These are phyloP conservation scores for Gynandropsis gynandra DNA, from an alignment of 345 rosid species.

Conservation along the genomic window DNA sequence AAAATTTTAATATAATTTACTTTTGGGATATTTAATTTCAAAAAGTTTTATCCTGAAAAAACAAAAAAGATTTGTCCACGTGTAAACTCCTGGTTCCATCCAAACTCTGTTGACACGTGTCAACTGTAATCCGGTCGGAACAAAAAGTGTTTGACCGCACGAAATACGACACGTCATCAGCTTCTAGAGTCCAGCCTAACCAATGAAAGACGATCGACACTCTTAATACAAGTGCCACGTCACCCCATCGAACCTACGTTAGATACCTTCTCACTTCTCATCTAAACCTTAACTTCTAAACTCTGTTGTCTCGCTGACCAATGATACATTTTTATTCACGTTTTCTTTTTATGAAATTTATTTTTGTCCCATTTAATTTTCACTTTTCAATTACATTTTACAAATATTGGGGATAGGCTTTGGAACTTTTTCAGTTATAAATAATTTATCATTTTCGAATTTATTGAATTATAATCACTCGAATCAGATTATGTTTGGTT, in stretches of 20 bases:
- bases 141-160: constrained; percentile 18
- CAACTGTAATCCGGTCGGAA: constrained; percentile 25
- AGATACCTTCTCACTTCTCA: constrained; percentile 14
- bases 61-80: constrained; percentile 5
- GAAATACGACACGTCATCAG: constrained; percentile 10
- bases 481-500: constrained; percentile 23
- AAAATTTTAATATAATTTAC: no score
- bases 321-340: constrained; percentile 22
- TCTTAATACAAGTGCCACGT: constrained; percentile 13
- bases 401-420: no score
- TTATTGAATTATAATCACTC: constrained; percentile 12
- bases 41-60: constrained; percentile 1
- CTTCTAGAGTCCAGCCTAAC: constrained; percentile 24
- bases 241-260: constrained; percentile 21
- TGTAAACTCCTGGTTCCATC: constrained; percentile 14
- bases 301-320: not conserved
- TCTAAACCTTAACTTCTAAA: not conserved
- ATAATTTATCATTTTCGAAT: not conserved
- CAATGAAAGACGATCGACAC: no score
- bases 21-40: no score
- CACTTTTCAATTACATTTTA: constrained; percentile 11
- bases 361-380: constrained; percentile 4
- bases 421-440: not conserved
- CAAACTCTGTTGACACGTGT: constrained; percentile 19
- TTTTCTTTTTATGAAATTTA: no score